Conservation (phyloP, 192 early-diverging fungal genomes). For the Backusella morwellensis region DNA sequence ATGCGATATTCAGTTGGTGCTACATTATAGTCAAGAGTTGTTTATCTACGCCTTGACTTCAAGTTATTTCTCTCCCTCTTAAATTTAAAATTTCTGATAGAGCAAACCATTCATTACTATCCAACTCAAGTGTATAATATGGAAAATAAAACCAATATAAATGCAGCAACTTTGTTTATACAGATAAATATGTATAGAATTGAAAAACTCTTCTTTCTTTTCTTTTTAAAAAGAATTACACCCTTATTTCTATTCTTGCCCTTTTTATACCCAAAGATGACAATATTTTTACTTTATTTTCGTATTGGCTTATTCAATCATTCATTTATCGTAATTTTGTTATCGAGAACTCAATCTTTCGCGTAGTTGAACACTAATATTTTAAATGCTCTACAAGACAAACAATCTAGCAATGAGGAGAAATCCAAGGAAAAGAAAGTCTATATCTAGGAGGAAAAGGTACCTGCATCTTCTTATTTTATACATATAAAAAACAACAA, state of each 20-base stretch:
- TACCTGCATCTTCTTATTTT: not conserved
- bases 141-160: not conserved
- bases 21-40: too few relatives aligned
- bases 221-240: not conserved
- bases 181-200: not conserved
- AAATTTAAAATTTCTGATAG: too few relatives aligned
- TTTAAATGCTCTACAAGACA: not conserved
- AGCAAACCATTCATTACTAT: too few relatives aligned
- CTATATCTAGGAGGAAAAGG: not conserved
- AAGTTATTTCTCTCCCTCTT: too few relatives aligned
- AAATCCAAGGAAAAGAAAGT: not conserved
- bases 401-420: not conserved
- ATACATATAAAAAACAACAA: not conserved
- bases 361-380: too few relatives aligned
- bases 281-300: not conserved
- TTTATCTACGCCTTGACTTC: too few relatives aligned
- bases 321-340: not conserved
- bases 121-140: not conserved
- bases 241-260: not conserved
- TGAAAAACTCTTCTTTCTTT: not conserved
- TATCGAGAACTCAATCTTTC: not conserved
- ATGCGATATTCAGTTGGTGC: too few relatives aligned
- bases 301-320: not conserved
- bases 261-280: not conserved
- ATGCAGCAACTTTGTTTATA: not conserved